A percentile compares a stretch with the other conserved stretches of the same genome.
Evolutionary conservation across 371 early-diverging fungal species (phyloP).

Genomic region (Mucor velutinosus): DNA sequence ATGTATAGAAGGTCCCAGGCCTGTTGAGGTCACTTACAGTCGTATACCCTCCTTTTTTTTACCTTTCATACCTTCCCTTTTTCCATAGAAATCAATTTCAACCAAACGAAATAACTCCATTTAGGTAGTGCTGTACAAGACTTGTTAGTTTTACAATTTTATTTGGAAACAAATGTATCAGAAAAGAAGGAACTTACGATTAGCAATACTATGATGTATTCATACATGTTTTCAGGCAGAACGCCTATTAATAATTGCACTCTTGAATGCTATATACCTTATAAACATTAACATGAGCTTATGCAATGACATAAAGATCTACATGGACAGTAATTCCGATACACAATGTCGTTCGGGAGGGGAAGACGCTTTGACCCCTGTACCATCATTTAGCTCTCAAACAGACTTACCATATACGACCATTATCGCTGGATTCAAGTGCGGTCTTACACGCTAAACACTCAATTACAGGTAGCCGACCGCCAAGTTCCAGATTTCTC

Average conservation of each 20-base stretch:
- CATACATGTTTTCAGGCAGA: not conserved
- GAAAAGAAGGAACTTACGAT: not conserved
- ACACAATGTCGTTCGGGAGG: not conserved
- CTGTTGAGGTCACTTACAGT: not conserved
- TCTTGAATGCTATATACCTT: not conserved
- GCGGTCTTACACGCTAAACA: not conserved
- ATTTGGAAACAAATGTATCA: not conserved
- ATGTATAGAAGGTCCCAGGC: not conserved
- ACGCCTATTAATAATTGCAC: not conserved
- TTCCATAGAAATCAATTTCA: not conserved
- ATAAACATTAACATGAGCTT: not conserved
- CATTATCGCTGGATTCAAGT: not conserved
- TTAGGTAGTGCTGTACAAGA: not conserved
- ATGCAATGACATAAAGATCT: not conserved
- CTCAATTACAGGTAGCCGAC: not conserved
- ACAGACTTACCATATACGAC: not conserved
- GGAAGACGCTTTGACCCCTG: not conserved
- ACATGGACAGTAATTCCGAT: not conserved
- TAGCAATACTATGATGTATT: not conserved
- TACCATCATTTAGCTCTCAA: not conserved
- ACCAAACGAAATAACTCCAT: not conserved
- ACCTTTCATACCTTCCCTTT: not conserved
- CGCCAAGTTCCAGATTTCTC: not conserved
- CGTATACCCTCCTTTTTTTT: too few species aligned
- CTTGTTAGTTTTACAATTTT: not conserved